Evolutionary conservation across 306 rosid genomes (phyloP).

Genomic region (Luffa acutangula): DNA sequence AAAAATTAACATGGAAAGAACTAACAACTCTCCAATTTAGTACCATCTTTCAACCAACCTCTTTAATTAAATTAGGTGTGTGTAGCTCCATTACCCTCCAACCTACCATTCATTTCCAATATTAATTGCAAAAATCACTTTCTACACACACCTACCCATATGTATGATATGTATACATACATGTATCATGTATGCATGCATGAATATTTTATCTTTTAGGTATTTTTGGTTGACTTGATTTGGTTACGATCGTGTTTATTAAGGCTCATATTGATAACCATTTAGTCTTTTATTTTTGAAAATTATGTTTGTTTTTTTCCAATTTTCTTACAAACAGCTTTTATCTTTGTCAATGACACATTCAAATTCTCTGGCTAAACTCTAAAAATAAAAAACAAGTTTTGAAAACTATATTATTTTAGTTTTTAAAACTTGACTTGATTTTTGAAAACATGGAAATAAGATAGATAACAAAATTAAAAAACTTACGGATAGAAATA

Average conservation of each 20-base stretch:
- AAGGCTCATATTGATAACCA: too few relatives aligned
- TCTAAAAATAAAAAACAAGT: too few relatives aligned
- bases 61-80: background rate
- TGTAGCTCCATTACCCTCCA: background rate
- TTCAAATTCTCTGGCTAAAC: too few relatives aligned
- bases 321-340: too few relatives aligned
- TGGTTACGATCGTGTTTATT: background rate
- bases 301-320: too few relatives aligned
- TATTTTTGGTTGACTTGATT: background rate
- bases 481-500: too few relatives aligned
- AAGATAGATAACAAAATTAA: too few relatives aligned
- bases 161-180: background rate
- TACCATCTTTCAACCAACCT: conserved; percentile 4
- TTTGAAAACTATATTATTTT: too few relatives aligned
- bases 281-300: too few relatives aligned
- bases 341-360: too few relatives aligned
- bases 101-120: background rate
- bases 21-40: background rate
- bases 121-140: background rate
- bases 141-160: background rate
- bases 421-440: too few relatives aligned
- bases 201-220: background rate
- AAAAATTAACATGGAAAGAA: background rate
- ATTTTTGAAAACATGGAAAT: too few relatives aligned
- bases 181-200: background rate